Evolutionary conservation across 139 green algal species (phyloP).

Genomic region (Desmodesmus armatus): DNA sequence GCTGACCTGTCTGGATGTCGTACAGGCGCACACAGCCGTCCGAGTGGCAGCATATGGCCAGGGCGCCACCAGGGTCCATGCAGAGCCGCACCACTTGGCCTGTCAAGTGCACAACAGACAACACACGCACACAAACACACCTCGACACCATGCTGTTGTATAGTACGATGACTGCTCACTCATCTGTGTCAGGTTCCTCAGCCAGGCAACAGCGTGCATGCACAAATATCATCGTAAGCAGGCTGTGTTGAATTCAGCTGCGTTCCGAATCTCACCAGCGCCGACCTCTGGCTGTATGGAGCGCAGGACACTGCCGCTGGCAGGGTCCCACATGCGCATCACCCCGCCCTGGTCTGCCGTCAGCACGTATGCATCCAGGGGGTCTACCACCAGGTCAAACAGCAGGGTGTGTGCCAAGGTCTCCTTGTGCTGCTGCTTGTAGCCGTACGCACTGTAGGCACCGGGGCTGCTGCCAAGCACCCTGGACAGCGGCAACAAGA

Average conservation of each 20-base stretch:
- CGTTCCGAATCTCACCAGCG: constrained; percentile 24
- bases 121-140: neutral
- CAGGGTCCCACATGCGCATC: constrained; percentile 61
- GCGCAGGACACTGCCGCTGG: constrained; percentile 32
- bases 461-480: constrained; percentile 1
- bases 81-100: constrained; percentile 54
- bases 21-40: constrained; percentile 62
- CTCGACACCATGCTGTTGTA: neutral
- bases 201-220: too few species aligned
- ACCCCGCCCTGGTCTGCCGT: constrained; percentile 55
- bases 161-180: neutral
- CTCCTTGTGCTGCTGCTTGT: constrained; percentile 45
- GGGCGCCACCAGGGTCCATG: constrained; percentile 56
- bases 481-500: too few species aligned
- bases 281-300: constrained; percentile 12
- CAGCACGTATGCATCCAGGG: constrained; percentile 46
- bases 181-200: neutral
- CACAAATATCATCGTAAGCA: too few species aligned
- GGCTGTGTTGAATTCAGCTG: too few species aligned
- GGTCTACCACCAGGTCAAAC: constrained; percentile 65
- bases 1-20: constrained; percentile 44
- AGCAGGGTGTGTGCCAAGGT: constrained; percentile 51
- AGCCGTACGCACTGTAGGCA: too few species aligned
- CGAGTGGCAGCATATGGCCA: constrained; percentile 51
- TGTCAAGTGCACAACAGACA: neutral